phyloP scores from a whole-genome alignment of 2,329 filamentous ascomycete species.

The Nectriaceae sp. region DNA sequence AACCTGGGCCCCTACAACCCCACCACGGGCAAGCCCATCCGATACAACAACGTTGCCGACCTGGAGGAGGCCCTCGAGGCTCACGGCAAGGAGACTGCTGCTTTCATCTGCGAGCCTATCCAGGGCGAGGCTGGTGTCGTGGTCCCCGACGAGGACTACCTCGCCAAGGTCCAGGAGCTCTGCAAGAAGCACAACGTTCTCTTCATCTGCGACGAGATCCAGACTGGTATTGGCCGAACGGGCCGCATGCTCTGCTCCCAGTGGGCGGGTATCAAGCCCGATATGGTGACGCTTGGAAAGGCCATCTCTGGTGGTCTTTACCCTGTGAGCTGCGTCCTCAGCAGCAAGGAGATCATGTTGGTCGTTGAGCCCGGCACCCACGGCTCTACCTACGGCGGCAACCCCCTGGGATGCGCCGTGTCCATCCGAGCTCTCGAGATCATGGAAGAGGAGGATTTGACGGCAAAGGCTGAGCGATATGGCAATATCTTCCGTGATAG shows the following conservation, averaged over 20 bases:
- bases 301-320: slow-evolving; percentile 99
- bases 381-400: slow-evolving; percentile 97
- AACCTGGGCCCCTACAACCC: slow-evolving; percentile 79
- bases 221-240: slow-evolving; percentile 94
- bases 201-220: slow-evolving; percentile 97
- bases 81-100: slow-evolving; percentile 83
- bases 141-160: slow-evolving; percentile 88
- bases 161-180: slow-evolving; percentile 75
- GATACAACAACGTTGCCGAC: slow-evolving; percentile 83
- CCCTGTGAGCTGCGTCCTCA: slow-evolving; percentile 92
- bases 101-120: slow-evolving; percentile 94
- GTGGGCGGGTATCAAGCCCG: slow-evolving; percentile 94
- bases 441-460: slow-evolving; percentile 87
- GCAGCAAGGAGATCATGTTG: slow-evolving; percentile 89
- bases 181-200: slow-evolving; percentile 96
- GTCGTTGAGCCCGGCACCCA: slow-evolving; percentile 96
- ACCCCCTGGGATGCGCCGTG: slow-evolving; percentile 92
- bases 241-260: slow-evolving; percentile 92
- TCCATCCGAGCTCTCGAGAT: slow-evolving; percentile 94
- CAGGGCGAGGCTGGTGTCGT: slow-evolving; percentile 97
- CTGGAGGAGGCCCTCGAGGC: slow-evolving; percentile 77
- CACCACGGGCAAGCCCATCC: slow-evolving; percentile 72
- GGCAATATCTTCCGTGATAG: slow-evolving; percentile 83
- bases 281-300: slow-evolving; percentile 93
- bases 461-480: slow-evolving; percentile 76